These are phyloP conservation scores for Lathyrus oleraceus DNA, from an alignment of 306 rosid genomes.

Conservation along the genomic window DNA sequence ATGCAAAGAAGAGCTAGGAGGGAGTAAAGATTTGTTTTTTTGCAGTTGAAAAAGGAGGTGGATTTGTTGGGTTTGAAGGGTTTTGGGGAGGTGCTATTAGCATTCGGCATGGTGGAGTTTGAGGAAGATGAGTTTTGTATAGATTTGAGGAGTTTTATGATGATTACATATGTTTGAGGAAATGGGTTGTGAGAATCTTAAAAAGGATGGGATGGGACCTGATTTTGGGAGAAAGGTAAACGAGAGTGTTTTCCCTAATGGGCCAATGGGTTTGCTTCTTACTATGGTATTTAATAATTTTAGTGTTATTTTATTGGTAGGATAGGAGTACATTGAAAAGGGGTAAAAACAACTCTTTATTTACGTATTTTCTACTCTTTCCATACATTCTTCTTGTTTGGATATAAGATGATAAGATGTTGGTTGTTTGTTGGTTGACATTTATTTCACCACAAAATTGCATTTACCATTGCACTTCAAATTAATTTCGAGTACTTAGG, in stretches of 20 bases:
- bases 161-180: not conserved
- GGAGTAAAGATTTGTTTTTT: constrained; percentile 48
- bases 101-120: constrained; percentile 34
- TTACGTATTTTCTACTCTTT: not conserved
- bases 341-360: not conserved
- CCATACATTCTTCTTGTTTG: constrained; percentile 1
- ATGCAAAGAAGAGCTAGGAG: constrained; percentile 63
- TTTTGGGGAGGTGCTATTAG: constrained; percentile 34
- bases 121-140: not conserved
- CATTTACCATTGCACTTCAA: not conserved
- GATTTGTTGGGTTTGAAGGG: constrained; percentile 51
- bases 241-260: not conserved
- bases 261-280: constrained; percentile 2
- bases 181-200: not conserved
- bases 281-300: not conserved
- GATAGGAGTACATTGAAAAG: not conserved
- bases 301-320: not conserved
- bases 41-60: constrained; percentile 20
- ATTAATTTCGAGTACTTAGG: not conserved
- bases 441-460: not conserved
- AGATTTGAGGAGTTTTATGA: not conserved
- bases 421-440: not conserved
- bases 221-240: not conserved
- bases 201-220: not conserved
- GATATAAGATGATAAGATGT: not conserved